phyloP scores from a whole-genome alignment of 345 rosid genomes.

The Orychophragmus violaceus region DNA sequence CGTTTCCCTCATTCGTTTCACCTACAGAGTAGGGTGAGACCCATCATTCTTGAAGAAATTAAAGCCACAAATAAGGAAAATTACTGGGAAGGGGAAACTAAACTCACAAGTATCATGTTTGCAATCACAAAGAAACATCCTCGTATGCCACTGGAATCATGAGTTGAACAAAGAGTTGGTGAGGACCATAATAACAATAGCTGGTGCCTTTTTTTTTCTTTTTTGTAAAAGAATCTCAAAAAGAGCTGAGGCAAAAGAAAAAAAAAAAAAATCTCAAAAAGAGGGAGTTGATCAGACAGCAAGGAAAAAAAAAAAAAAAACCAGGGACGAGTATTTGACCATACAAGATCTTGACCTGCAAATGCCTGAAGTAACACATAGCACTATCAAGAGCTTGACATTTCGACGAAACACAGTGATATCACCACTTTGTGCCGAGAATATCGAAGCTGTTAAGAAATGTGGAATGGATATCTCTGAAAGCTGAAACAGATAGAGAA shows the following conservation, averaged over 20 bases:
- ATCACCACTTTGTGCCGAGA: constrained; percentile 74
- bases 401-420: constrained; percentile 68
- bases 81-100: background rate
- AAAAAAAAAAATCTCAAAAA: too few relatives aligned
- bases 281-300: background rate
- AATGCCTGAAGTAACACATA: constrained; percentile 75
- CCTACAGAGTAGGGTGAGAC: constrained; percentile 39
- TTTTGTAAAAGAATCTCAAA: background rate
- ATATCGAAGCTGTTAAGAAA: constrained; percentile 90
- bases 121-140: constrained; percentile 96
- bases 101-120: constrained; percentile 97
- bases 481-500: constrained; percentile 49
- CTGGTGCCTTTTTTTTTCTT: too few relatives aligned
- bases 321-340: constrained; percentile 49
- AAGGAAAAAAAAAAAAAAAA: background rate
- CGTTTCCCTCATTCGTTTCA: constrained; percentile 93
- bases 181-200: constrained; percentile 29
- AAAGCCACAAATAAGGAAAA: background rate
- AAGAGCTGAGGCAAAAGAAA: too few relatives aligned
- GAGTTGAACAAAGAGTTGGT: constrained; percentile 28
- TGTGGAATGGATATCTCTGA: constrained; percentile 84
- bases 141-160: constrained; percentile 69
- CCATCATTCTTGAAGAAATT: background rate
- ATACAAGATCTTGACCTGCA: constrained; percentile 93
- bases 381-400: constrained; percentile 56